Base-by-base conservation (phyloP, 495 filamentous ascomycete genomes). In the Penicillium arizonense region DNA sequence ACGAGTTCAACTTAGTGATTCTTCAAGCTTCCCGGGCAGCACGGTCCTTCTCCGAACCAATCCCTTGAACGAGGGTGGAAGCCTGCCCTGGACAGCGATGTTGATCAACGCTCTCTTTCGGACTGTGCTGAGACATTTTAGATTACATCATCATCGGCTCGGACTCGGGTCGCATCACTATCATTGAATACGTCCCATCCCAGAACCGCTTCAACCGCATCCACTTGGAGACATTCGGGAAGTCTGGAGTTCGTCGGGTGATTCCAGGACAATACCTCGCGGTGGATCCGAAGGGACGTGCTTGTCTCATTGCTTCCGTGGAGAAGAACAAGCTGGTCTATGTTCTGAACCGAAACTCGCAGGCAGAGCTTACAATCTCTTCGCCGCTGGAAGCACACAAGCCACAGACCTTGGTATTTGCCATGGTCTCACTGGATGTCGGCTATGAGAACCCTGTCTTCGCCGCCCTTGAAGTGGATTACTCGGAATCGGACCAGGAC, bases 301-400 rank as follows among this genome's bases (percentile, higher is more conserved):
- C 95, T 33, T 96, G 91, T 68, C 78, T 99, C 58, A 90, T 97
- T 44, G 89, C 95, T 6, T 90, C 91, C 8, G 79, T 94, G 52
- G 95, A 99, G 72, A 99, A 99, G 83, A 97, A 97, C 73, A 97
- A 97, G 75, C 88, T 99, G 59, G 95, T 97, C 64, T 99, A 97
- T 71, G 93, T 97, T 63, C 79, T 99, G 48, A 97, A 97, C 74
- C 87, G 95, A 35, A 96, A 96, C 72, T 82, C 91, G 34, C 89
- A 96, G 72, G 91, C 89, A 30, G 91, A 96, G 66, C 80, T 97
- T 62, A 94, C 91, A 23, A 97, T 97, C 35, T 99, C 95, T 5
- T 97, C 92, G 13, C 93, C 95, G 2, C 76, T 97, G n/a, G 95
- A 97, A 72, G 95, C 95, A 5, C 94, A 97, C 71, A 95, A 91